Conservation (phyloP, 805 yeast species). For the Yamadazyma phyllophila region DNA sequence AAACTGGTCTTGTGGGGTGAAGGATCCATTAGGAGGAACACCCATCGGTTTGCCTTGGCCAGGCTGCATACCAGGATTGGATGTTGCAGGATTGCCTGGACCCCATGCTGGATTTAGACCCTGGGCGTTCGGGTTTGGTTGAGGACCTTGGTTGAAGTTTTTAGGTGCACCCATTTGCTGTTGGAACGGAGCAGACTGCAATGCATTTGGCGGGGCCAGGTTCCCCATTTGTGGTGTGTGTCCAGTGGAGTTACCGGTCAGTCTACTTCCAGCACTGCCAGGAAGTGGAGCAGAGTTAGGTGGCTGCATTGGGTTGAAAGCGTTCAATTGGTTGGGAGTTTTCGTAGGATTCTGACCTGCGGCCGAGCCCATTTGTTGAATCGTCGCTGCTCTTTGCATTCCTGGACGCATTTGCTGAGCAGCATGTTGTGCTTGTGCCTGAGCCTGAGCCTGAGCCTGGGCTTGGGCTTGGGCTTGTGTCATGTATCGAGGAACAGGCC, state of each 20-base stretch:
- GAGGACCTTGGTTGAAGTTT: neutral
- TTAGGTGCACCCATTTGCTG: slow-evolving; percentile 7
- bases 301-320: slow-evolving; percentile 12
- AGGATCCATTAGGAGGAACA: neutral
- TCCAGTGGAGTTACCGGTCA: slow-evolving; percentile 22
- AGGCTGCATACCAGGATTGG: slow-evolving; percentile 1
- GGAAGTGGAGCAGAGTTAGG: slow-evolving; percentile 27
- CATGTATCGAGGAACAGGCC: slow-evolving; percentile 5
- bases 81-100: neutral
- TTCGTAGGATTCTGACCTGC: slow-evolving; percentile 2
- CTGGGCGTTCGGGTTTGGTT: too few relatives aligned
- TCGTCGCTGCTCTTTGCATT: slow-evolving; percentile 20
- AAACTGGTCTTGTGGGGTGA: slow-evolving; percentile 15
- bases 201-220: slow-evolving; percentile 19
- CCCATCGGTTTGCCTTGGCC: neutral
- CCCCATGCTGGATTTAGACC: neutral
- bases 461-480: slow-evolving; percentile 10
- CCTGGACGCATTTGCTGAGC: slow-evolving; percentile 15
- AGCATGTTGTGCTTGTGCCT: slow-evolving; percentile 1
- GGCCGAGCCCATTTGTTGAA: slow-evolving; percentile 19
- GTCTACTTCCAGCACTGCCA: slow-evolving; percentile 8
- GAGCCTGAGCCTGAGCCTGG: slow-evolving; percentile 1
- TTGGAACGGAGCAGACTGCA: slow-evolving; percentile 2
- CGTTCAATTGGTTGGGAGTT: slow-evolving; percentile 10
- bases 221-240: slow-evolving; percentile 31